Evolutionary conservation across 352 stramenopile genomes (phyloP), one percentile per base, ranked within the genome.

Genomic region (Phytophthora fragariae): DNA sequence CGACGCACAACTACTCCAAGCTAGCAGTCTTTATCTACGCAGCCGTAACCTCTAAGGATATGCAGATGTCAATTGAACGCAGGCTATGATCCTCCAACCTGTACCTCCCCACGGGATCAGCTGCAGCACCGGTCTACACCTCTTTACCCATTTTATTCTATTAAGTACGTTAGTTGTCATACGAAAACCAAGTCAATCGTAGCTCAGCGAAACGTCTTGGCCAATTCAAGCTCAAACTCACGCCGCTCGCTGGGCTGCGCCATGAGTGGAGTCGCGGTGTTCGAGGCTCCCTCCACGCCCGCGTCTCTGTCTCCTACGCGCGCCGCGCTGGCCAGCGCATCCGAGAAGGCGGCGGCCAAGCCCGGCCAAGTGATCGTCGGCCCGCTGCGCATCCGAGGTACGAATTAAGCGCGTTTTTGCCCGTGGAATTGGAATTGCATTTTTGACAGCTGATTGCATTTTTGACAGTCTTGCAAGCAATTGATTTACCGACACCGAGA

Each of bases 331-430:
- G 82, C 79, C 35, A 74, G 80, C n/a, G 85, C 83, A 15, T 80
- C 82, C 44, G 81, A 86, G 62, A 78, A 83, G 61, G 80, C 78
- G 35, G 79, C 79, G 15, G 72, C 77, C 24, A 84, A 86, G 50
- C 74, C 84, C 8, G 83, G 79, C 9, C 76, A 89, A 6, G 75
- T 88, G 57, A 72, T 68, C 31, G 73, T 82, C 5, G 86, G 86
- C 31, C 65, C 80, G 24, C 70, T 93, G 57, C 80, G 86, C 33
- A 81, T 93, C 73, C 84, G 81, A 85, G 80, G 85, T 89, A 46
- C 27, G 68, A 72, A 47, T 47, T 54, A 52, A 7, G 17, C 44
- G 44, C 8, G 15, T 6, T 21, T 12, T 24, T 24, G 44, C 35
- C 1, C 8, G 27, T 11, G 39, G 12, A 17, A 15, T n/a, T 52